Evolutionary conservation across 1,284 basidiomycete species (phyloP).

Genomic region (Leccinum pallidistipes): DNA sequence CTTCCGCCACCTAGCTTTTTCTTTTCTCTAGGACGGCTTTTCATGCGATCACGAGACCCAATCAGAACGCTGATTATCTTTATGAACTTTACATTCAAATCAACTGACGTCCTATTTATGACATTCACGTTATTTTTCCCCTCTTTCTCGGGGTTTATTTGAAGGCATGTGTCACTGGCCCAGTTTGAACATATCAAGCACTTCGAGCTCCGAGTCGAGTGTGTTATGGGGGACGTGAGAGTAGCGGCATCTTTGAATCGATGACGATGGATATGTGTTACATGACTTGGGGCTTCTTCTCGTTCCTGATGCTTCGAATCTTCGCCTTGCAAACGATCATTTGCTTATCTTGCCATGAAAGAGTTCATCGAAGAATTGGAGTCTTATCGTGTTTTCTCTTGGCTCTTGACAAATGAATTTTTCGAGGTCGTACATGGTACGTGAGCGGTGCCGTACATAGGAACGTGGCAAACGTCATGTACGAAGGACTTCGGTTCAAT

Average conservation of each 20-base stretch:
- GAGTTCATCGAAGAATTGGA: not conserved
- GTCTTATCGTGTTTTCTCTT: not conserved
- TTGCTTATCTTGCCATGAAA: not conserved
- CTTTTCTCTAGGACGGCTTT: not conserved
- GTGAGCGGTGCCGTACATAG: not conserved
- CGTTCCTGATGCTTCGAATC: not conserved
- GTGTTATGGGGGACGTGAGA: conserved; percentile 11
- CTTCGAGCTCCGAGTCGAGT: not conserved
- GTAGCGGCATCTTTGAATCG: not conserved
- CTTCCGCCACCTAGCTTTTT: not conserved
- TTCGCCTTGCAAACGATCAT: not conserved
- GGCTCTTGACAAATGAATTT: not conserved
- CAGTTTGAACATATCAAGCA: not conserved
- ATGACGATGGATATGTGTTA: not conserved
- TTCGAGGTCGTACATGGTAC: not conserved
- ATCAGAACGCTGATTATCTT: conserved; percentile 22
- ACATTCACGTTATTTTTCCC: conserved; percentile 15
- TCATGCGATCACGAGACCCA: conserved; percentile 7
- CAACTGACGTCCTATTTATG: conserved; percentile 29
- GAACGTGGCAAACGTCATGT: not conserved
- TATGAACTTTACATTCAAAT: conserved; percentile 19
- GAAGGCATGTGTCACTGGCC: not conserved
- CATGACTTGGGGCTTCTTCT: not conserved
- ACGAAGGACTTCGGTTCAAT: not conserved
- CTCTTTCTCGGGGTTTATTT: not conserved